Percentiles rank a stretch among this genome's conserved stretches.
phyloP scores from a whole-genome alignment of 108 stramenopile species.

The Pelagomonas calceolata region DNA sequence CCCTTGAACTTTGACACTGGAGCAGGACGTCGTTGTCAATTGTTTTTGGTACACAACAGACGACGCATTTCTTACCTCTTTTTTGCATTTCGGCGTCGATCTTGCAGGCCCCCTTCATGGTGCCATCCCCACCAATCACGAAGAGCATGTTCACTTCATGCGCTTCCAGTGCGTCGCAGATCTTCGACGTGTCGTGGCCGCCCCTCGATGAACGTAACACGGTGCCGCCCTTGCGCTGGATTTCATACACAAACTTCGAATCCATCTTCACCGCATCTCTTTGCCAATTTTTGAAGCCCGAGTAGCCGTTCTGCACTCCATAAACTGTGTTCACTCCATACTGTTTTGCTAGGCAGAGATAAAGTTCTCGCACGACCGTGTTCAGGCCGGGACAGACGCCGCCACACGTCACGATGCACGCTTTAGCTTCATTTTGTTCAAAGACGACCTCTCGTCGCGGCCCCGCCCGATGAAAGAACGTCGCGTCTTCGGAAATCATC shows the following conservation, averaged over 20 bases:
- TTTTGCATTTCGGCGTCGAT: neutral
- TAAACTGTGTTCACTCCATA: conserved; percentile 50
- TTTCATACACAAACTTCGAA: conserved; percentile 39
- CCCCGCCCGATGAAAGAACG: conserved; percentile 27
- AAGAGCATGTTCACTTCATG: conserved; percentile 49
- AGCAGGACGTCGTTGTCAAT: conserved; percentile 54
- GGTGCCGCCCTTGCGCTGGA: conserved; percentile 67
- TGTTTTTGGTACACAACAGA: conserved; percentile 68
- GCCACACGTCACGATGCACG: conserved; percentile 54
- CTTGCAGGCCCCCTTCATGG: conserved; percentile 53
- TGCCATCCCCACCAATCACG: conserved; percentile 75
- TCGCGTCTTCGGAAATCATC: too few species aligned
- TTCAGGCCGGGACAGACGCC: conserved; percentile 63
- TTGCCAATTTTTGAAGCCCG: conserved; percentile 41
- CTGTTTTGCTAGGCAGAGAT: conserved; percentile 33
- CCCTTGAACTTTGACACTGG: too few species aligned
- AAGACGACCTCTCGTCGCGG: conserved; percentile 41
- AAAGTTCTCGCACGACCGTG: conserved; percentile 65
- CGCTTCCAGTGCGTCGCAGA: conserved; percentile 36
- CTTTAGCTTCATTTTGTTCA: conserved; percentile 32
- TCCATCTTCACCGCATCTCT: conserved; percentile 15
- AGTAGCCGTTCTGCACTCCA: conserved; percentile 61
- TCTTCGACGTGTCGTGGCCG: conserved; percentile 57
- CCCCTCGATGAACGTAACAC: conserved; percentile 62
- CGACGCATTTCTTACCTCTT: conserved; percentile 40